Evolutionary conservation across 1,139 yeast genomes (phyloP), one percentile per base, ranked within the genome.

Genomic region (Arxiozyma slooffiae): DNA sequence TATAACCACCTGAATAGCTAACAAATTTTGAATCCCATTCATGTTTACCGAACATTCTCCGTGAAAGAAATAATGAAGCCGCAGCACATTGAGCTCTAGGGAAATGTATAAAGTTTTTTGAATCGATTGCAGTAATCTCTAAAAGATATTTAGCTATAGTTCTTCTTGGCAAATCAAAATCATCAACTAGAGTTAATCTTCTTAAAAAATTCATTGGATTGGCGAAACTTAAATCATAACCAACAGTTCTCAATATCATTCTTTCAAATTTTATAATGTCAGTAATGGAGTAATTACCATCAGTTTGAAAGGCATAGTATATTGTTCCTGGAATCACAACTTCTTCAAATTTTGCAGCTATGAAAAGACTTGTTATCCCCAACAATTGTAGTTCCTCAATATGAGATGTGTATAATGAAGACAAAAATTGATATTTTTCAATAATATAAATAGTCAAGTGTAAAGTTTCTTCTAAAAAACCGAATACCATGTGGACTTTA

Each of bases 261-360:
- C 82, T 82, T 67, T 89, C 97, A 38, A 94, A 95, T 60, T 80
- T 83, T 59, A 88, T 74, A 51, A 89, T 85, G 62, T 86, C 95
- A 52, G 82, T 89, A 61, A 82, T 90, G 21, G 82, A 75, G 43
- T 63, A 60, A 59, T 82, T 84, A 20, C 87, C 84, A 62, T 86
- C 95, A 45, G 95, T 85, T 59, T 86, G 86, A 66, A 82, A 83
- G 18, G 95, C 88, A 68, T 87, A 88, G 69, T 86, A 83, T 57
- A 80, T 79, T 50, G 88, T 85, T 38, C 90, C 81, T 9, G 97
- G 97, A 11, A 89, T 79, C 63, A 85, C 85, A 44, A 89, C 95
- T 69, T 89, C 97, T 70, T 89, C 97, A 66, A 85, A 86, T 69
- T 90, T 90, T 30, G 96, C 90, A 36, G 97, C 96, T 57, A 89